These are phyloP conservation scores for Penicillium angulare DNA, from an alignment of 495 filamentous ascomycete species.

Conservation along the genomic window DNA sequence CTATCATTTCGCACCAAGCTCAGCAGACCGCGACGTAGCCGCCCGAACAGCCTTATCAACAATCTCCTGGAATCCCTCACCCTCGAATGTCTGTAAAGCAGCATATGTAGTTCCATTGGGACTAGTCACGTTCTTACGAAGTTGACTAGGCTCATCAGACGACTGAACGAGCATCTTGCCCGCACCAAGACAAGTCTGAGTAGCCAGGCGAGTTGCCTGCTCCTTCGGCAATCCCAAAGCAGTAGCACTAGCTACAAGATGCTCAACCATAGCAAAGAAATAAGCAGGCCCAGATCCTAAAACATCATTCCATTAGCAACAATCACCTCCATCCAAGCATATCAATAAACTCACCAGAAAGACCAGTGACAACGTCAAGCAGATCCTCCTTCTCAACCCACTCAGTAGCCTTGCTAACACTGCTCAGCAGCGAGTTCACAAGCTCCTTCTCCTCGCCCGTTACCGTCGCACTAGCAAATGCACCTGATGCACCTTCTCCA, in stretches of 20 bases:
- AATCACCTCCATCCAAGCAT: not conserved
- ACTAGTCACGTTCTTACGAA: constrained; percentile 46
- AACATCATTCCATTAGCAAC: not conserved
- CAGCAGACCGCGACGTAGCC: constrained; percentile 35
- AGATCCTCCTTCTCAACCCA: constrained; percentile 43
- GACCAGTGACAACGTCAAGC: constrained; percentile 40
- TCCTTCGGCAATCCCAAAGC: constrained; percentile 36
- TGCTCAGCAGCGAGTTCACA: constrained; percentile 32
- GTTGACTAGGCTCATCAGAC: constrained; percentile 31
- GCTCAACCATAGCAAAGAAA: constrained; percentile 48
- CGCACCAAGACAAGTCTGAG: constrained; percentile 43
- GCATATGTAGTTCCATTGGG: constrained; percentile 44
- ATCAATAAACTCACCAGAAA: constrained; percentile 33
- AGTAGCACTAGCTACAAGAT: constrained; percentile 38
- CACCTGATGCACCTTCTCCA: constrained; percentile 35
- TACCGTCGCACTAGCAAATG: constrained; percentile 31
- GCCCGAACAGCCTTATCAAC: constrained; percentile 41
- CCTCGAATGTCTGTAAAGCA: constrained; percentile 37
- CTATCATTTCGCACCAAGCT: constrained; percentile 26
- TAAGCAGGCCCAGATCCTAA: constrained; percentile 43
- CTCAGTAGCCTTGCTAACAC: constrained; percentile 39
- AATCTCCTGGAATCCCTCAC: constrained; percentile 31
- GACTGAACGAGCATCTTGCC: constrained; percentile 42
- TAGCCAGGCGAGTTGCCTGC: constrained; percentile 39
- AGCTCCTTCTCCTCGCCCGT: constrained; percentile 34